Conservation (phyloP, 345 rosid species). For the Camelina laxa region DNA sequence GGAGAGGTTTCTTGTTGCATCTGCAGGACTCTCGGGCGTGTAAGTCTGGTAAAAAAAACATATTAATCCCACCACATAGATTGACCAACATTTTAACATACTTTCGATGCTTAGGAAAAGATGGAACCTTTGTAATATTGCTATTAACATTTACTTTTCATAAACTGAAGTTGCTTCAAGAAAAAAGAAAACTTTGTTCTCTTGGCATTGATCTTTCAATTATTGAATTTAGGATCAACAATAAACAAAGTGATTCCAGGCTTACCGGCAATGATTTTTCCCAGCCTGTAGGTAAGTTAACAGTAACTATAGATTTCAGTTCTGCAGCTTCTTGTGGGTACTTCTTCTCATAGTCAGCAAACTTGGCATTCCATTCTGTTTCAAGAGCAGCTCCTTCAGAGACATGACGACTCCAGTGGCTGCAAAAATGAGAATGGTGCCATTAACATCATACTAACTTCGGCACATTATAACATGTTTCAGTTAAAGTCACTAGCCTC, state of each 20-base stretch:
- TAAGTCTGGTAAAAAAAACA: conserved; percentile 53
- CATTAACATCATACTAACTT: conserved; percentile 10
- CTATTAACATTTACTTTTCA: no score
- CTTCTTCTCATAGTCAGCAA: conserved; percentile 78
- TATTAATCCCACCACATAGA: background rate
- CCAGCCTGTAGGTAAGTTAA: conserved; percentile 79
- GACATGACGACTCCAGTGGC: conserved; percentile 90
- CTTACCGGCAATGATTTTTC: conserved; percentile 85
- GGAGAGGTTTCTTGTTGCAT: conserved; percentile 85
- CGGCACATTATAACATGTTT: background rate
- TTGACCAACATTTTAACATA: background rate
- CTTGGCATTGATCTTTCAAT: no score
- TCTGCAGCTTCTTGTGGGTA: conserved; percentile 84
- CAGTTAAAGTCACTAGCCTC: conserved; percentile 45
- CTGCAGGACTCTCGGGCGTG: conserved; percentile 80
- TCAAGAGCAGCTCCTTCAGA: conserved; percentile 67
- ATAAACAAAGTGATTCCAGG: background rate
- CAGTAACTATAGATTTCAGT: conserved; percentile 66
- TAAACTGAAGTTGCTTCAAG: no score
- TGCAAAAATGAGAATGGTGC: conserved; percentile 28
- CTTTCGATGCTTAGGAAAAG: background rate
- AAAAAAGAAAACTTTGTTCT: no score
- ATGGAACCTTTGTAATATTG: background rate
- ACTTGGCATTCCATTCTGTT: conserved; percentile 87
- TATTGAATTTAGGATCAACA: no score